Evolutionary conservation across 495 filamentous ascomycete species (phyloP).

Genomic region (Penicillium fimorum): DNA sequence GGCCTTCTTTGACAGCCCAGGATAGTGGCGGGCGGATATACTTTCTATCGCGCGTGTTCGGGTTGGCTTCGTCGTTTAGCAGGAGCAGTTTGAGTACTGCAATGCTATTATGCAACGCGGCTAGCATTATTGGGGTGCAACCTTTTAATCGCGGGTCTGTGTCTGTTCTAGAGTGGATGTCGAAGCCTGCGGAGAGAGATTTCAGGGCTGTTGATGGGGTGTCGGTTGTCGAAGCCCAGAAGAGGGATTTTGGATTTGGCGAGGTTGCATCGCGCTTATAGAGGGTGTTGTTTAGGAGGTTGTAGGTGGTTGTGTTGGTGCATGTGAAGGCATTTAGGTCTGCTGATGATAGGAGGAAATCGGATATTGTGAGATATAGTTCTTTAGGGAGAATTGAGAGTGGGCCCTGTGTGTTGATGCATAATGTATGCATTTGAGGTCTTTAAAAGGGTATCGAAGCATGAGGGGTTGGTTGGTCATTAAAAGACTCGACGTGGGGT

Average conservation of each 20-base stretch:
- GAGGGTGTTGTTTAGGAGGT: constrained; percentile 18
- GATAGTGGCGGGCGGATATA: constrained; percentile 34
- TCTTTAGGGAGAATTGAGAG: constrained; percentile 16
- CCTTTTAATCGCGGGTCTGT: constrained; percentile 14
- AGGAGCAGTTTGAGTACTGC: constrained; percentile 18
- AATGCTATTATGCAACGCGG: constrained; percentile 17
- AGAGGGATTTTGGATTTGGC: constrained; percentile 9
- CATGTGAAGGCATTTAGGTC: constrained; percentile 21
- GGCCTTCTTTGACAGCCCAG: constrained; percentile 35
- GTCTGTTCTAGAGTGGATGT: constrained; percentile 14
- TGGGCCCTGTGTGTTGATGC: constrained; percentile 1
- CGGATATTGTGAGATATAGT: constrained; percentile 17
- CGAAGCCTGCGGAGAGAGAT: constrained; percentile 19
- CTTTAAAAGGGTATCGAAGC: neutral
- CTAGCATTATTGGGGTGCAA: constrained; percentile 22
- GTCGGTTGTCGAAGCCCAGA: constrained; percentile 21
- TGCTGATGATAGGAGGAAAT: constrained; percentile 11
- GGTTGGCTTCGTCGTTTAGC: constrained; percentile 13
- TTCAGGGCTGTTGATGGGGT: constrained; percentile 8
- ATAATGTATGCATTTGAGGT: constrained; percentile 7
- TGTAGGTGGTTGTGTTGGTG: constrained; percentile 11
- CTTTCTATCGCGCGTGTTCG: constrained; percentile 22
- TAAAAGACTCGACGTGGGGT: neutral
- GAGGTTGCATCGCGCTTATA: constrained; percentile 16
- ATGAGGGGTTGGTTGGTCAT: neutral